Conservation (phyloP, 1,139 yeast species). For the Eremothecium cymbalariae region DNA sequence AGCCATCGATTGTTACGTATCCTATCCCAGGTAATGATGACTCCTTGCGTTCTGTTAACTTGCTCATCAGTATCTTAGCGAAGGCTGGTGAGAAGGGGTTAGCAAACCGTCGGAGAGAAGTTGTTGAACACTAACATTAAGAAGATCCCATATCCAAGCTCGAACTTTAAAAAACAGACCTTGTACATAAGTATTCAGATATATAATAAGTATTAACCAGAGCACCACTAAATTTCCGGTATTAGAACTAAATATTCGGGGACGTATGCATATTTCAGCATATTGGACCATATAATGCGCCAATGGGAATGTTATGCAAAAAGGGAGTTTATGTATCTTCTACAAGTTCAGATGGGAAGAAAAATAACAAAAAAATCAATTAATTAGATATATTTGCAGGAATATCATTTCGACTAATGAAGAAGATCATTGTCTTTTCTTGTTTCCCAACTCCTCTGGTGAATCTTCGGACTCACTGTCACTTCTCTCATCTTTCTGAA, state of each 20-base stretch:
- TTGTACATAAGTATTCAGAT: too few species aligned
- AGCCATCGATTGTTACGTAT: conserved; percentile 81
- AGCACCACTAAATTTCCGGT: not conserved
- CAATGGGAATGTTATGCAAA: too few species aligned
- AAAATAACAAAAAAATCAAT: too few species aligned
- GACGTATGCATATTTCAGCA: too few species aligned
- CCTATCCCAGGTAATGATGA: conserved; percentile 97
- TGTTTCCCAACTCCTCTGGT: conserved; percentile 25
- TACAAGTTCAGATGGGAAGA: too few species aligned
- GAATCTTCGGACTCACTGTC: conserved; percentile 58
- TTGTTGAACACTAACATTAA: conserved; percentile 19
- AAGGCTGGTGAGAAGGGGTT: conserved; percentile 80
- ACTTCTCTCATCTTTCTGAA: conserved; percentile 76
- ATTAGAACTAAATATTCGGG: too few species aligned
- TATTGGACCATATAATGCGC: too few species aligned
- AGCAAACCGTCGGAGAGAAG: conserved; percentile 42
- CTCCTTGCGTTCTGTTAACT: conserved; percentile 70
- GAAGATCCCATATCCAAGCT: too few species aligned
- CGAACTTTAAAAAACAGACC: not conserved
- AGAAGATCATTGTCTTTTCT: too few species aligned
- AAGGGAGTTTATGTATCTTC: too few species aligned
- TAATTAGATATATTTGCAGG: too few species aligned
- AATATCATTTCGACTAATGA: too few species aligned
- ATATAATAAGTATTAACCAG: not conserved
- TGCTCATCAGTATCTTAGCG: conserved; percentile 75